Base-by-base conservation (phyloP, 257 asterid genomes). In the Anisodus tanguticus region DNA sequence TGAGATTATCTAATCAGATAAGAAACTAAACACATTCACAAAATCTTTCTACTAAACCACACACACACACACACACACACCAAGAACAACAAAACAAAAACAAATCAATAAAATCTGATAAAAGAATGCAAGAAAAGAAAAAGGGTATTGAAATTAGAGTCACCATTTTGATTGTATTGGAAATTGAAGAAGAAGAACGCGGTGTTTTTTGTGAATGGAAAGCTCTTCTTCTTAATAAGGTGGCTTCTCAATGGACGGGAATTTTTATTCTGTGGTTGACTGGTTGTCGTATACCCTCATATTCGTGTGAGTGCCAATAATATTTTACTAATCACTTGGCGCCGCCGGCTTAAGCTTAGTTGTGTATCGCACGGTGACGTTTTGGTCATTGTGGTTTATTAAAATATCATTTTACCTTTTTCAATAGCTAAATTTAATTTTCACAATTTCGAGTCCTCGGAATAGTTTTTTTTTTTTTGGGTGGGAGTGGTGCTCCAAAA, bases 111-210 rank as follows among this genome's bases (percentile, higher is more conserved):
- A 13, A 70, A 41, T 41, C 45, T 41, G 45, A 6, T 3, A 41
- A 22, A 57, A 83, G 4, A 11, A 66, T 12, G 22, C 47, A 35
- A 80, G 57, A 19, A 77, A 77, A 77, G 5, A 4, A 77, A 31
- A 53, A 53, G 7, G 47, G 63, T 22, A 4, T 1, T 53, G 47
- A 53, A 49, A 74, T n/a, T 77, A 22, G 13, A 80, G 85, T 80
- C 67, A 85, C 87, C 87, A 85, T 85, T 85, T 70, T 85, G 70
- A 68, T 15, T 15, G 82, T 37, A 37, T 15, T 69, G 41, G 64
- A 41, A 51, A 77, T 74, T 49, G 22, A 53, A 49, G 49, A 22
- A 49, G 80, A 74, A 67, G 68, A 72, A 82, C 8, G 35, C 43
- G 5, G 54, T 51, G 64, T 31, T 54, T 82, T 16, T 39, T 49